These are phyloP conservation scores for Brasenia schreberi DNA, from an alignment of 164 flowering plant species.

Conservation along the genomic window DNA sequence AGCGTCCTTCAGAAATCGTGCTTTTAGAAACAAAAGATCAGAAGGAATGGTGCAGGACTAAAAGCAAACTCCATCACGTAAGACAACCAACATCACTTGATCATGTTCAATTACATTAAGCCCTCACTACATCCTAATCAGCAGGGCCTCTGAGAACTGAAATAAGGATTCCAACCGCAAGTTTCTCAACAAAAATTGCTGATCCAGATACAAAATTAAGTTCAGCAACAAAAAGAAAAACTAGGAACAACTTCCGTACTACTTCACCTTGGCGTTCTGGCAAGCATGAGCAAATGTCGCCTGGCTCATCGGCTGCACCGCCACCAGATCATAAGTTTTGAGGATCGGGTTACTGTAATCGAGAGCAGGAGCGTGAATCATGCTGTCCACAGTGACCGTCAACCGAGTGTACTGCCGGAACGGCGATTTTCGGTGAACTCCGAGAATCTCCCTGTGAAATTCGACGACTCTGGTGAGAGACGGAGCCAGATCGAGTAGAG, in stretches of 20 bases:
- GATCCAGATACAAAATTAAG: not conserved
- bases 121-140: too few species aligned
- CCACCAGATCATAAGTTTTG: slow-evolving; percentile 66
- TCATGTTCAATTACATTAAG: too few species aligned
- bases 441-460: slow-evolving; percentile 58
- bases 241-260: too few species aligned
- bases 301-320: slow-evolving; percentile 67
- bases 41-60: too few species aligned
- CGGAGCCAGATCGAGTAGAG: slow-evolving; percentile 40
- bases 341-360: slow-evolving; percentile 63
- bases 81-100: too few species aligned
- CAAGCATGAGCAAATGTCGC: slow-evolving; percentile 61
- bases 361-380: slow-evolving; percentile 36
- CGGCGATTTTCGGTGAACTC: slow-evolving; percentile 35
- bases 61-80: too few species aligned
- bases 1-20: too few species aligned
- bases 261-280: slow-evolving; percentile 44
- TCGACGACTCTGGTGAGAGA: slow-evolving; percentile 38
- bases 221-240: not conserved
- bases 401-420: slow-evolving; percentile 91
- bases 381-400: slow-evolving; percentile 45
- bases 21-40: too few species aligned
- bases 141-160: too few species aligned
- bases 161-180: too few species aligned
- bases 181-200: too few species aligned